Evolutionary conservation across 1,284 basidiomycete genomes (phyloP), one percentile per base, ranked within the genome.

Genomic region (Sanghuangporus baumii): DNA sequence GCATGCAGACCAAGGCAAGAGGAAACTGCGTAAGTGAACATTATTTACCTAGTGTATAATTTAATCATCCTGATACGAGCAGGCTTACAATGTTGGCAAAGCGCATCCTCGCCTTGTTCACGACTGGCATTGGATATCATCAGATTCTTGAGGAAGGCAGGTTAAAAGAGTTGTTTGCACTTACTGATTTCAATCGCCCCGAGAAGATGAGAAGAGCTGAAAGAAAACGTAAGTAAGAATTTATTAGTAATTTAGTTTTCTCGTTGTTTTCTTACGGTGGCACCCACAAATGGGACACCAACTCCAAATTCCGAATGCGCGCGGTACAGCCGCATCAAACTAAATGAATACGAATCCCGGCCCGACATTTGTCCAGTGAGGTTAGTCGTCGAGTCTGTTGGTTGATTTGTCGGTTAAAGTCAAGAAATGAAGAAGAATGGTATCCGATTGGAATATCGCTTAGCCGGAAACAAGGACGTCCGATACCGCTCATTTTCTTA

Each of bases 91-190:
- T 94, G 63, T 87, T 75, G 26, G 80, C 69, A 69, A 86, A 90
- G 18, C 91, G 78, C 66, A 84, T 80, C 70, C 87, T 87, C 1
- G 88, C 84, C 72, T 91, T 92, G 76, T 92, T 91, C 55, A 87
- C 79, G 4, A 82, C 82, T 74, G 23, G 8, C 7, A 14, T n/a
- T 7, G 20, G 12, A 7, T 54, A 7, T 54, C 55, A n/a, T 55
- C 6, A 2, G 2, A 4, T 6, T 36, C 52, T 50, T 52, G 23
- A 8, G 47, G 79, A 46, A 37, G 51, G 31, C 5, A 36, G 1
- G 31, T 8, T 11, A n/a, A 18, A 57, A 16, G 6, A 23, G 7
- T 11, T 12, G 48, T 52, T 11, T 55, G 16, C 16, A 73, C 78
- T 67, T 64, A 86, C 87, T 87, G 37, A 80, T 81, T 66, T 89